These are phyloP conservation scores for Capsella bursapastoris DNA, from an alignment of 345 rosid genomes.

Conservation along the genomic window DNA sequence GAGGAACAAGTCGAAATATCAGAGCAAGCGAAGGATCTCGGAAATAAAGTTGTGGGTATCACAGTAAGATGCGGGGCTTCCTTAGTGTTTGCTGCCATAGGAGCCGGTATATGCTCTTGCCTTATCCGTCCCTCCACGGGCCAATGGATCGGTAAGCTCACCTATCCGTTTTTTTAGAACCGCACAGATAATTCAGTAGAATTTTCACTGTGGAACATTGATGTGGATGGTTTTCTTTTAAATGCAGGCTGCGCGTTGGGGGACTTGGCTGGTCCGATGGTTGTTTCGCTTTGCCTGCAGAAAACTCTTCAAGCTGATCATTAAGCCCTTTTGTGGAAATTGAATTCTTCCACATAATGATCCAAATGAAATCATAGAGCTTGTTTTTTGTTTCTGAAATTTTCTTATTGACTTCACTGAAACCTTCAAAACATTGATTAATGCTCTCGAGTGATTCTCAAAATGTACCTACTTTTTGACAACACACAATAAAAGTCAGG, in stretches of 20 bases:
- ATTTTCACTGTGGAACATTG: background rate
- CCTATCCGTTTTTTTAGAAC: background rate
- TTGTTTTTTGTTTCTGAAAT: constrained; percentile 14
- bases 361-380: constrained; percentile 22
- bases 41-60: constrained; percentile 69
- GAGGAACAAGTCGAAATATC: constrained; percentile 41
- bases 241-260: constrained; percentile 80
- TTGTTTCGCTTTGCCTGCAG: constrained; percentile 70
- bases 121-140: constrained; percentile 80
- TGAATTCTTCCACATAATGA: constrained; percentile 25
- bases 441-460: constrained; percentile 5
- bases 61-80: constrained; percentile 81
- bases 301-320: constrained; percentile 56
- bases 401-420: background rate
- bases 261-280: constrained; percentile 80
- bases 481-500: constrained; percentile 23
- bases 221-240: constrained; percentile 7
- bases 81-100: constrained; percentile 82
- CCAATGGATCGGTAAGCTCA: constrained; percentile 90
- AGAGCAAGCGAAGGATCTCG: constrained; percentile 64
- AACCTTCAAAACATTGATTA: constrained; percentile 24
- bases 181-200: background rate
- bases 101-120: constrained; percentile 86
- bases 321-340: constrained; percentile 41
- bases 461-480: constrained; percentile 29